These are phyloP conservation scores for Oryza meridionalis DNA, from an alignment of 176 grass and related monocot species.

Conservation along the genomic window DNA sequence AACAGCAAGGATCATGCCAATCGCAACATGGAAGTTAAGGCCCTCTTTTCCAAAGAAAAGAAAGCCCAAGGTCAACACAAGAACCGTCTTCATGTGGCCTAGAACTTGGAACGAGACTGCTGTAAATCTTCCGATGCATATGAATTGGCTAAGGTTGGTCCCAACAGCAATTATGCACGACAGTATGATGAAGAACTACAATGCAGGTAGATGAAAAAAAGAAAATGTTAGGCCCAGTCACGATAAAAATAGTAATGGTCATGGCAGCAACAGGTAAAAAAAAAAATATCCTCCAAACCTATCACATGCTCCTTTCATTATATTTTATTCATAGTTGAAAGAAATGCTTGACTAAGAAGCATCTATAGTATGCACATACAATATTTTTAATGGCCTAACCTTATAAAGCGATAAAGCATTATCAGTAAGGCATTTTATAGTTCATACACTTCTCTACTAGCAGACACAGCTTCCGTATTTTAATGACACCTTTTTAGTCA, in stretches of 20 bases:
- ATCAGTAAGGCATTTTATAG: background rate
- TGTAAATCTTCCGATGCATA: constrained; percentile 38
- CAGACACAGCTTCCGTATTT: background rate
- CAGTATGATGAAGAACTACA: background rate
- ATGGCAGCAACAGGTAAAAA: background rate
- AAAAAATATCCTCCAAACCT: background rate
- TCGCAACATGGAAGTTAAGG: constrained; percentile 27
- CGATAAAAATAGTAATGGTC: background rate
- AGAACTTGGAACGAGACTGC: constrained; percentile 7
- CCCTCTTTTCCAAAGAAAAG: constrained; percentile 29
- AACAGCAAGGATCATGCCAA: constrained; percentile 30
- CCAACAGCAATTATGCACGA: constrained; percentile 3
- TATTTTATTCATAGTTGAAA: background rate
- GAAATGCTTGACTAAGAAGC: background rate
- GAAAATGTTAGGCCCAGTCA: background rate
- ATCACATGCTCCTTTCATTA: background rate
- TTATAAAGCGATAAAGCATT: too few relatives aligned
- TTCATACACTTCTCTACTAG: background rate
- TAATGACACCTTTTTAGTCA: background rate
- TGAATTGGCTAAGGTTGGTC: constrained; percentile 39
- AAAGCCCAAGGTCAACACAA: constrained; percentile 8
- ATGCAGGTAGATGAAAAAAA: background rate
- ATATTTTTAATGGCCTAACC: too few relatives aligned
- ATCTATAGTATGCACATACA: background rate
- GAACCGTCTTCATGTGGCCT: background rate